Conservation (phyloP, 768 basidiomycete genomes). For the Lentinula boryana region DNA sequence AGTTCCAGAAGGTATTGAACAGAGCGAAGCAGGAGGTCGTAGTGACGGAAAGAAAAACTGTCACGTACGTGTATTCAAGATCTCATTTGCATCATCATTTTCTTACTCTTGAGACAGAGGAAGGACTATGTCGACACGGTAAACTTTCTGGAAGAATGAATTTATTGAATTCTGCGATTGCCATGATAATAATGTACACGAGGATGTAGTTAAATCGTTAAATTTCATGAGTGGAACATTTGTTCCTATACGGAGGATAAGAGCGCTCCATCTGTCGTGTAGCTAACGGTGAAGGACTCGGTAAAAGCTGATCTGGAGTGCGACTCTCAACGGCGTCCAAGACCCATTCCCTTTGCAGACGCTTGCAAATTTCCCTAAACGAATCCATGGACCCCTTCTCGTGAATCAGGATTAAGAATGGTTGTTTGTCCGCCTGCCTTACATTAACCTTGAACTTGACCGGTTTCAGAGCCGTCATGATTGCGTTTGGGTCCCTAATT, state of each 20-base stretch:
- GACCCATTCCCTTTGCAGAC: conserved; percentile 67
- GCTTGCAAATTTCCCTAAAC: conserved; percentile 69
- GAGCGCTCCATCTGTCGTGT: not conserved
- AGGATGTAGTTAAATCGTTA: not conserved
- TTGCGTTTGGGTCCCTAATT: conserved; percentile 46
- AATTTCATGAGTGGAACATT: not conserved
- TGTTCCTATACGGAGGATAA: not conserved
- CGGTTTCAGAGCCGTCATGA: conserved; percentile 53
- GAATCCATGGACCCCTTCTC: conserved; percentile 85
- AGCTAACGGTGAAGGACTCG: not conserved
- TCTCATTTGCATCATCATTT: not conserved
- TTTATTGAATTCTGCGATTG: not conserved
- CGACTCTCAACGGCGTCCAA: conserved; percentile 31
- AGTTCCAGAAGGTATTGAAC: conserved; percentile 95
- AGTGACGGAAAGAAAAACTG: conserved; percentile 83
- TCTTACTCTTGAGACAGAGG: not conserved
- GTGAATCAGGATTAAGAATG: conserved; percentile 64
- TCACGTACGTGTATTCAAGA: conserved; percentile 47
- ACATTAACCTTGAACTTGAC: conserved; percentile 84
- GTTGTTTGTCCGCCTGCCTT: conserved; percentile 33
- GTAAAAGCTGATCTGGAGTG: conserved; percentile 7
- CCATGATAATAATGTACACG: not conserved
- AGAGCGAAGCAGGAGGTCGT: conserved; percentile 91
- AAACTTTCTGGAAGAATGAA: not conserved
- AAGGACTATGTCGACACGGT: conserved; percentile 6